These are phyloP conservation scores for Graphiopsis chlorocephala DNA, from an alignment of 2,329 filamentous ascomycete genomes.

Conservation along the genomic window DNA sequence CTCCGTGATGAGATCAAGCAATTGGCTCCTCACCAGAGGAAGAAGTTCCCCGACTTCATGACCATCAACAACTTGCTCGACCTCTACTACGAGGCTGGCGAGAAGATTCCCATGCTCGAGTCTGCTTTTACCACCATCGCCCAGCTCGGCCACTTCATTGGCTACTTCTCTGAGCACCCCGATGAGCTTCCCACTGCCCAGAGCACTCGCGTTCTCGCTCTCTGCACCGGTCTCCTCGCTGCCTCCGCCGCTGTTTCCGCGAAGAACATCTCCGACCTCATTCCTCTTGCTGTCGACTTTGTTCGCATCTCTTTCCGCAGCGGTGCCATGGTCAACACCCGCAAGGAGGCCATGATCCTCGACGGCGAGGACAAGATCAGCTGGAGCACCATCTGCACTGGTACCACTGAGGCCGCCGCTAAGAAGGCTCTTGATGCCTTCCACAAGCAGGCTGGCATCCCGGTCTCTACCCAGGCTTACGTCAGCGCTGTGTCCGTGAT, in stretches of 20 bases:
- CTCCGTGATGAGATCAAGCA: conserved; percentile 60
- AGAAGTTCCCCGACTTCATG: conserved; percentile 60
- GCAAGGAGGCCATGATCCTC: conserved; percentile 50
- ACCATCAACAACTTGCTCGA: conserved; percentile 64
- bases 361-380: conserved; percentile 55
- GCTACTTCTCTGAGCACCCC: conserved; percentile 56
- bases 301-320: conserved; percentile 66
- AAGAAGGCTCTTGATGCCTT: conserved; percentile 55
- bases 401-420: conserved; percentile 52
- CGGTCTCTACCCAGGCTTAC: conserved; percentile 53
- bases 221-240: conserved; percentile 69
- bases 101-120: conserved; percentile 62
- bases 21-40: conserved; percentile 56
- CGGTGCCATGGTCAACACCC: conserved; percentile 47
- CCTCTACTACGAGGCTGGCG: conserved; percentile 56
- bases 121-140: conserved; percentile 63
- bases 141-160: conserved; percentile 67
- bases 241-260: conserved; percentile 65
- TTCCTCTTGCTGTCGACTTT: conserved; percentile 61
- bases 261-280: conserved; percentile 59
- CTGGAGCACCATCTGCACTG: conserved; percentile 67
- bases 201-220: conserved; percentile 57
- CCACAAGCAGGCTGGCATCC: conserved; percentile 53
- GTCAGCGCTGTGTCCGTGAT: conserved; percentile 59
- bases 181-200: conserved; percentile 50